phyloP scores from a whole-genome alignment of 2,329 filamentous ascomycete species.

The Aspergillus brasiliensis region DNA sequence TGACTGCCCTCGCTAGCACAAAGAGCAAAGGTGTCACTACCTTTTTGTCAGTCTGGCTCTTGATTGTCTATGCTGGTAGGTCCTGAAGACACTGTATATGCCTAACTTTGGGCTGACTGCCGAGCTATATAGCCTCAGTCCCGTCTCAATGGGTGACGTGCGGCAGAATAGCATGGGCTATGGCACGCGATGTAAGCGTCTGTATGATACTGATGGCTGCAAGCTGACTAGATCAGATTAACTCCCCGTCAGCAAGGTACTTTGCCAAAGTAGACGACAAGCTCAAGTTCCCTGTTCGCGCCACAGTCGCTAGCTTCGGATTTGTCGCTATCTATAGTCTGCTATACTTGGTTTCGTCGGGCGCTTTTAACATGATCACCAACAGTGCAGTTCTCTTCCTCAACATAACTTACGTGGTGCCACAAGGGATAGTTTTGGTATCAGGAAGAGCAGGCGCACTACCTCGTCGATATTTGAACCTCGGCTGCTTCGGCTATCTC shows the following conservation, averaged over 20 bases:
- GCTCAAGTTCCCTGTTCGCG: not conserved
- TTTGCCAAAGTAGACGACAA: not conserved
- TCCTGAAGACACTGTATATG: not conserved
- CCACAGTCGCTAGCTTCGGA: not conserved
- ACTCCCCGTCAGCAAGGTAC: not conserved
- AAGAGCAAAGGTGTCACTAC: not conserved
- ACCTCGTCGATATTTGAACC: conserved; percentile 1
- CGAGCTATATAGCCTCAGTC: not conserved
- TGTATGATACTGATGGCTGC: too few species aligned
- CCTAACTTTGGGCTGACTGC: not conserved
- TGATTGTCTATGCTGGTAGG: not conserved
- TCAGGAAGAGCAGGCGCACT: not conserved
- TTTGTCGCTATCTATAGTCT: not conserved
- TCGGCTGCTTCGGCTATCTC: conserved; percentile 36
- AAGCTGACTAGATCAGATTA: not conserved
- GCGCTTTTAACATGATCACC: not conserved
- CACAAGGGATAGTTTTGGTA: not conserved
- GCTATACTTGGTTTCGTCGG: not conserved
- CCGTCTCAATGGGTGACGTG: not conserved
- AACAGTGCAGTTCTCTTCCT: not conserved
- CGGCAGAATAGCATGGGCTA: not conserved
- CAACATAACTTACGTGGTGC: not conserved
- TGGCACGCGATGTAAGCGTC: not conserved
- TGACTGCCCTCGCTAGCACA: not conserved
- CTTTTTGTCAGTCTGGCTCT: not conserved